phyloP scores from a whole-genome alignment of 305 asterid species.

The Striga hermonthica region DNA sequence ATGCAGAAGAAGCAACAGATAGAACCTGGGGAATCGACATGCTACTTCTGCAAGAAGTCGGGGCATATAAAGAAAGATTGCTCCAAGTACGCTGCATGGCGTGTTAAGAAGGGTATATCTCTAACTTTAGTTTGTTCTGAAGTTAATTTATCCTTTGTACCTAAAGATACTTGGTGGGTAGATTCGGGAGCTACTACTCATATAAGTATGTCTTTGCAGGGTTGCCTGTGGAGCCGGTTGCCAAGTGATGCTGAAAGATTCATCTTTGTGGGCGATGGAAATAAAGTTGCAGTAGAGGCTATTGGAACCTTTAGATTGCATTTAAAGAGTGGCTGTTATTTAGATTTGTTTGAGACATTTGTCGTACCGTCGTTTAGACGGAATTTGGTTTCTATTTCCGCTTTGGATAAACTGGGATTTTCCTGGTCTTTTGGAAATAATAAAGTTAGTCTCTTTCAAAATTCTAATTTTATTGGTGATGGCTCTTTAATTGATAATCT shows the following conservation, averaged over 20 bases:
- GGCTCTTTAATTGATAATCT: not conserved
- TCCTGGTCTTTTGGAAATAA: not conserved
- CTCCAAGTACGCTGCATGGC: no score
- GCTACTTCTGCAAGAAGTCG: no score
- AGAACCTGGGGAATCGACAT: no score
- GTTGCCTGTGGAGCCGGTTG: not conserved
- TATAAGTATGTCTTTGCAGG: not conserved
- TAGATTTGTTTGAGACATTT: conserved; percentile 1
- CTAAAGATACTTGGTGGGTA: conserved; percentile 2
- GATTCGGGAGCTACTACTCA: not conserved
- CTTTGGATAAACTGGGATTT: not conserved
- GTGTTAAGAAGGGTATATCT: not conserved
- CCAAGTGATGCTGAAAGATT: conserved; percentile 1
- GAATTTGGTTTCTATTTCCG: not conserved
- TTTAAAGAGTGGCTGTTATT: not conserved
- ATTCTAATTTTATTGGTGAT: not conserved
- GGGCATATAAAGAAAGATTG: no score
- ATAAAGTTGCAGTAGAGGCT: not conserved
- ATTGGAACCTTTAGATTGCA: not conserved
- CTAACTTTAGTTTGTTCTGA: not conserved
- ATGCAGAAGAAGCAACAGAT: not conserved
- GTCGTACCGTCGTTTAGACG: not conserved
- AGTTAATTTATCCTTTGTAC: not conserved
- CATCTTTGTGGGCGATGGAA: not conserved
- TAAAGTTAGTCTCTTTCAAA: not conserved